These are phyloP conservation scores for Leccinum subtestaceum DNA, from an alignment of 768 basidiomycete species.

Conservation along the genomic window DNA sequence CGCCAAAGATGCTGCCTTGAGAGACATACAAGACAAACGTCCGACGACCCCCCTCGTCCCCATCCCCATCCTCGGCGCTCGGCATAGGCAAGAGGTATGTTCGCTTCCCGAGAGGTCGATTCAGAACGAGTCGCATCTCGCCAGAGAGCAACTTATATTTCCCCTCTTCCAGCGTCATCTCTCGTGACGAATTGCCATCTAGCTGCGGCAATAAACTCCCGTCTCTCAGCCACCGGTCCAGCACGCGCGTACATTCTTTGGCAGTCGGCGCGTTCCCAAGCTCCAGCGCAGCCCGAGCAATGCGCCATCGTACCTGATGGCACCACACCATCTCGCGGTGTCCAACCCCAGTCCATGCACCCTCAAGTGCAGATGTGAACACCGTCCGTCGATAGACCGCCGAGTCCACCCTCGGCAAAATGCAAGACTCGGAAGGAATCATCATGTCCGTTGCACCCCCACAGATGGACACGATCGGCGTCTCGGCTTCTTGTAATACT, in stretches of 20 bases:
- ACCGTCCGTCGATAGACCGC: conserved; percentile 56
- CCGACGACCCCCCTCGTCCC: conserved; percentile 1
- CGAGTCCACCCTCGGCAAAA: conserved; percentile 41
- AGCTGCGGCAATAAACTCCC: conserved; percentile 50
- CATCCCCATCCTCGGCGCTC: background rate
- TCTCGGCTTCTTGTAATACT: conserved; percentile 43
- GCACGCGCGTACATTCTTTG: conserved; percentile 29
- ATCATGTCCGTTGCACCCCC: conserved; percentile 91
- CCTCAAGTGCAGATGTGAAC: conserved; percentile 84
- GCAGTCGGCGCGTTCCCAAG: conserved; percentile 38
- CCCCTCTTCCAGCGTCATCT: conserved; percentile 9
- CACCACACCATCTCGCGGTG: conserved; percentile 99
- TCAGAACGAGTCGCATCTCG: conserved; percentile 40
- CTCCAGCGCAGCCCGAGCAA: conserved; percentile 79
- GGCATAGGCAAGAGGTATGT: conserved; percentile 51
- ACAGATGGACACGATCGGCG: conserved; percentile 79
- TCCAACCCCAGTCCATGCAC: conserved; percentile 94
- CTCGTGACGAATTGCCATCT: background rate
- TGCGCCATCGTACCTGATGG: conserved; percentile 89
- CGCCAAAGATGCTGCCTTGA: conserved; percentile 49
- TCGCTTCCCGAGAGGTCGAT: conserved; percentile 40
- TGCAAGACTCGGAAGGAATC: conserved; percentile 88
- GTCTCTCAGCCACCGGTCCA: conserved; percentile 71
- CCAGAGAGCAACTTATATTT: conserved; percentile 38
- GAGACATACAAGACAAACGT: conserved; percentile 60